Conservation (phyloP, 495 filamentous ascomycete genomes). For the Achaetomiella virescens region DNA sequence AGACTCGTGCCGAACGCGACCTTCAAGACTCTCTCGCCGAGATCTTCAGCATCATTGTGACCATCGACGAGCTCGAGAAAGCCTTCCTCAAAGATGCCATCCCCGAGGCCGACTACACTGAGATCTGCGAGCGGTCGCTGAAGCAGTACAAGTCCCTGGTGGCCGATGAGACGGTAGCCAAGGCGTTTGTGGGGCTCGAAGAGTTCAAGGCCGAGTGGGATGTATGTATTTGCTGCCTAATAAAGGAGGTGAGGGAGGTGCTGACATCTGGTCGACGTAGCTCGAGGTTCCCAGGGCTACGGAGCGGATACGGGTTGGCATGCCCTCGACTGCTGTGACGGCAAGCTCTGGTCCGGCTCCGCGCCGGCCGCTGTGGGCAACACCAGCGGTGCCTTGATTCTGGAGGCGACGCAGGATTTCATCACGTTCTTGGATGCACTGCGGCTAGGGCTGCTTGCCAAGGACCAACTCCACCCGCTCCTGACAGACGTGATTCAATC, state of each 20-base stretch:
- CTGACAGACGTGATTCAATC: constrained; percentile 91
- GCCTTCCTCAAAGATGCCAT: constrained; percentile 96
- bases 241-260: background rate
- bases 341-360: constrained; percentile 42
- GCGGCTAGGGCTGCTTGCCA: constrained; percentile 79
- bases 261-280: constrained; percentile 38
- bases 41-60: constrained; percentile 95
- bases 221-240: constrained; percentile 45
- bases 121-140: constrained; percentile 84
- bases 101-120: constrained; percentile 84
- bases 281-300: constrained; percentile 93
- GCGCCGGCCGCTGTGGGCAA: constrained; percentile 46
- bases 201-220: constrained; percentile 92
- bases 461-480: constrained; percentile 91
- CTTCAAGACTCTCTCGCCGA: constrained; percentile 94
- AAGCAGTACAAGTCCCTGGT: constrained; percentile 96
- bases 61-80: constrained; percentile 90
- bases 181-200: constrained; percentile 80
- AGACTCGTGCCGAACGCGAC: constrained; percentile 79
- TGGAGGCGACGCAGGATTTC: constrained; percentile 91
- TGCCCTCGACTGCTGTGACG: constrained; percentile 58
- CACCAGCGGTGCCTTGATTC: constrained; percentile 66
- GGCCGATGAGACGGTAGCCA: constrained; percentile 75
- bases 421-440: constrained; percentile 96
- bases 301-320: constrained; percentile 82